These are phyloP conservation scores for Flaveria bidentis DNA, from an alignment of 129 eudicot genomes.

Conservation along the genomic window DNA sequence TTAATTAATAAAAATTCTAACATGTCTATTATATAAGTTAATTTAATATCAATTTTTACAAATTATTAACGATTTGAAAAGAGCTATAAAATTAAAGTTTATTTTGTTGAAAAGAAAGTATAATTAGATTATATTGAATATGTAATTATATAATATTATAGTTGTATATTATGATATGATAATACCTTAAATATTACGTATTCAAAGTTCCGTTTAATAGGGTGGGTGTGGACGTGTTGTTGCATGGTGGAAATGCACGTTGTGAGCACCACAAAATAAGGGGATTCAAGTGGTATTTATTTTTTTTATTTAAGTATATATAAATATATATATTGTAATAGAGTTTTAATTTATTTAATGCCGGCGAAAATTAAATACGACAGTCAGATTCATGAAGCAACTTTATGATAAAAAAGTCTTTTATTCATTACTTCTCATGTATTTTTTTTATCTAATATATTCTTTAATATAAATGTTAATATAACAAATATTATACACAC, in stretches of 20 bases:
- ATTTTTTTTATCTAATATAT: background rate
- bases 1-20: background rate
- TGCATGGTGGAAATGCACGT: conserved; percentile 50
- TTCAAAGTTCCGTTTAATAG: background rate
- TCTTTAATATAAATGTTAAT: no score
- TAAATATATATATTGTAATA: background rate
- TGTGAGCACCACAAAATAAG: conserved; percentile 36
- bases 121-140: background rate
- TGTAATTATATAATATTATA: background rate
- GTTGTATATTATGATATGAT: background rate
- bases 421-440: background rate
- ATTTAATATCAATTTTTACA: background rate
- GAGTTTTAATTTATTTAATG: conserved; percentile 22
- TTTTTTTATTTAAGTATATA: conserved; percentile 4
- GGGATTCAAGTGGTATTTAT: conserved; percentile 27
- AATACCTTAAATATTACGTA: background rate
- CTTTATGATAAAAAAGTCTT: conserved; percentile 10
- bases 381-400: conserved; percentile 19
- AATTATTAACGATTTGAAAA: background rate
- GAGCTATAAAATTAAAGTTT: background rate
- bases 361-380: background rate
- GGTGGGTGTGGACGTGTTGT: conserved; percentile 32
- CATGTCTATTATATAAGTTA: background rate
- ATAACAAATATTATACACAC: no score
- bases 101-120: background rate